Evolutionary conservation across 2,329 filamentous ascomycete species (phyloP), one percentile per base, ranked within the genome.

Genomic region (Cordyceps tenuipes): DNA sequence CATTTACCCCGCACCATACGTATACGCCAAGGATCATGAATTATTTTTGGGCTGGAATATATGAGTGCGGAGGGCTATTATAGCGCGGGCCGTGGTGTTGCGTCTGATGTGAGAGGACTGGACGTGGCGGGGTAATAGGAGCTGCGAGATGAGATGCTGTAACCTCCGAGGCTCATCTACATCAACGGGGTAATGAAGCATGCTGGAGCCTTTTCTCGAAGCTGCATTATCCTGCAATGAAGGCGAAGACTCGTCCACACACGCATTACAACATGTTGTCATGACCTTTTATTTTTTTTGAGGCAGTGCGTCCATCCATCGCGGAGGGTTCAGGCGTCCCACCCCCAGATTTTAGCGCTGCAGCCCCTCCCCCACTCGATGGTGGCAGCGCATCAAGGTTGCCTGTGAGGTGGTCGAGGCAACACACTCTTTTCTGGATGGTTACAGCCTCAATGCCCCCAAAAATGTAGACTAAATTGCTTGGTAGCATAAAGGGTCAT

Each of bases 341-440:
- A 50, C 62, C 62, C 62, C 62, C 62, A 61, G 62, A 34, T 63
- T 63, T 63, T 63, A 63, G 62, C 60, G 53, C 51, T 15, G 21
- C 44, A 51, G 26, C 31, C 23, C 23, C 23, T 34, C 43, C 61
- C 55, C 47, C 47, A 51, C 56, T 47, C 23, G 21, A 49, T 41
- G 31, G 41, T 43, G 19, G 54, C 54, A 49, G 44, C 15, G n/a
- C 21, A 48, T 51, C 46, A 19, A 50, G 29, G 12, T 23, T 23
- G 7, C n/a, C 41, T 43, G 15, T n/a, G 8, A 17, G 13, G 41
- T n/a, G 15, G 41, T 5, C 41, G n/a, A 17, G n/a, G 13, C n/a
- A 17, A 21, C 29, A 29, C 29, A 12, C 19, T 43, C 39, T 8
- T n/a, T 41, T 13, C 17, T 43, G 56, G 47, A 52, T 58, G 56